These are phyloP conservation scores for Clavulina sp. DNA, from an alignment of 768 basidiomycete species.

Conservation along the genomic window DNA sequence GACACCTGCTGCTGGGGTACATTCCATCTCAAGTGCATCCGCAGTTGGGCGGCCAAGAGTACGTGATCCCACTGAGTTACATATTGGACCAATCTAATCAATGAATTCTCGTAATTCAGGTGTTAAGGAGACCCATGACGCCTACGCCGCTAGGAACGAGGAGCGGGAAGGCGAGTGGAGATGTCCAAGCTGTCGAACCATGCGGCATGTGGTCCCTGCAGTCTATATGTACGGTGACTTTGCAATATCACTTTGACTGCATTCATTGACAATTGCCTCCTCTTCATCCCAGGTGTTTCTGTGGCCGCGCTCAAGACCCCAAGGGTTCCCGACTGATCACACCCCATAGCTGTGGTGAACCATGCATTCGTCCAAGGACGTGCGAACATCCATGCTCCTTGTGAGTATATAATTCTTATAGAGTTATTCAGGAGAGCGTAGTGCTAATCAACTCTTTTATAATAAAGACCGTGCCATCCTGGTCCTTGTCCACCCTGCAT, in stretches of 20 bases:
- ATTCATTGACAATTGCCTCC: background rate
- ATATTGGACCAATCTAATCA: slow-evolving; percentile 8
- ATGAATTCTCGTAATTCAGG: slow-evolving; percentile 6
- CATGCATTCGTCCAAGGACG: slow-evolving; percentile 18
- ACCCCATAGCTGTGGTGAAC: slow-evolving; percentile 19
- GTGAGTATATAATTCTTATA: slow-evolving; percentile 11
- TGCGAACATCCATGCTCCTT: slow-evolving; percentile 77
- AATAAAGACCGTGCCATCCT: slow-evolving; percentile 56
- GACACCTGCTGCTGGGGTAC: slow-evolving; percentile 73
- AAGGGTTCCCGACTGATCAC: slow-evolving; percentile 55
- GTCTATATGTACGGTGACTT: slow-evolving; percentile 40
- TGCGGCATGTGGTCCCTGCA: slow-evolving; percentile 45
- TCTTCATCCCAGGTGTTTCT: slow-evolving; percentile 55
- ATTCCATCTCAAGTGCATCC: slow-evolving; percentile 81
- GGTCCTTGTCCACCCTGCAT: slow-evolving; percentile 93
- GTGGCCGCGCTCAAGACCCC: slow-evolving; percentile 55
- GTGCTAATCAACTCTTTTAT: background rate
- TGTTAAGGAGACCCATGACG: slow-evolving; percentile 52
- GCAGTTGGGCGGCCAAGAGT: slow-evolving; percentile 72
- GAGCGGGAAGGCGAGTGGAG: slow-evolving; percentile 64
- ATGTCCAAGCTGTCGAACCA: slow-evolving; percentile 85
- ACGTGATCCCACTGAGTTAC: slow-evolving; percentile 8
- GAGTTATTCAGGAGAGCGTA: background rate
- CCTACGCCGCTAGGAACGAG: slow-evolving; percentile 43
- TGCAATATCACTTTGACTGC: background rate